A percentile compares a stretch with the other conserved stretches of the same genome.
Evolutionary conservation across 805 yeast species (phyloP).

Genomic region (Kodamaea restingae): DNA sequence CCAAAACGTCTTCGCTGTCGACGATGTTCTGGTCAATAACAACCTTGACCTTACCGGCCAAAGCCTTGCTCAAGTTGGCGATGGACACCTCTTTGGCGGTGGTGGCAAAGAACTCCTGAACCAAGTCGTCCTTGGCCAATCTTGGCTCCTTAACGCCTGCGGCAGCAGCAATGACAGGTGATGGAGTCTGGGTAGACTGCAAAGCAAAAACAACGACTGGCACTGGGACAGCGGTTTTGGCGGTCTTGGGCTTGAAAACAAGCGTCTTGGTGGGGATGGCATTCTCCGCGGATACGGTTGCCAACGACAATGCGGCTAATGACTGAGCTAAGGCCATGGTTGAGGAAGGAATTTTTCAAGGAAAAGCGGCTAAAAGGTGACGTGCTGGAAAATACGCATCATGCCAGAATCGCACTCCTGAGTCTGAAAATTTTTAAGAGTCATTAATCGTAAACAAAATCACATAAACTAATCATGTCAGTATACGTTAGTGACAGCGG

Average conservation of each 20-base stretch:
- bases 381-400: neutral
- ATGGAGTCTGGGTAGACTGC: conserved; percentile 65
- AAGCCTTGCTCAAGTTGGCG: conserved; percentile 43
- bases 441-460: neutral
- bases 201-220: conserved; percentile 81
- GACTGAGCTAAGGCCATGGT: conserved; percentile 65
- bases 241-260: conserved; percentile 88
- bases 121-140: conserved; percentile 78
- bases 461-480: conserved; percentile 21
- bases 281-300: conserved; percentile 48
- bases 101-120: conserved; percentile 56
- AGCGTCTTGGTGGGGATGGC: conserved; percentile 64
- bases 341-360: conserved; percentile 1
- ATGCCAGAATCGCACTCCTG: neutral
- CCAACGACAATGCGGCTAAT: conserved; percentile 61
- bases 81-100: conserved; percentile 60
- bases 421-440: conserved; percentile 2
- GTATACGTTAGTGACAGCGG: conserved; percentile 80
- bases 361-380: neutral
- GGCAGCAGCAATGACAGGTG: conserved; percentile 57
- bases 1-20: conserved; percentile 35
- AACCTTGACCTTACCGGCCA: conserved; percentile 56
- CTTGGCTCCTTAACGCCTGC: conserved; percentile 81
- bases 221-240: conserved; percentile 72
- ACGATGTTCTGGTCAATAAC: conserved; percentile 51